phyloP scores from a whole-genome alignment of 805 yeast genomes.

The Cyberlindnera maritima region DNA sequence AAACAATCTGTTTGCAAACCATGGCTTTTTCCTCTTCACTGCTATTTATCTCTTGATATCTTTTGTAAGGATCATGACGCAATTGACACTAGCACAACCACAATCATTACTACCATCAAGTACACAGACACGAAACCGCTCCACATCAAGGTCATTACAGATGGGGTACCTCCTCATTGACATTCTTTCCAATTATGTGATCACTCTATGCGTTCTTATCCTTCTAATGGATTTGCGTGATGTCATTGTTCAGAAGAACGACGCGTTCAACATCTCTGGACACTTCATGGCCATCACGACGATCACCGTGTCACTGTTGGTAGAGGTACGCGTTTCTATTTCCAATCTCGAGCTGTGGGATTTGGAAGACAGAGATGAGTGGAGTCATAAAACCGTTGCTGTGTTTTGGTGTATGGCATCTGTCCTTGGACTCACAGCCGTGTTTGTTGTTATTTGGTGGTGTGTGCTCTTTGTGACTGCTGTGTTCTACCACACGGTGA shows the following conservation, averaged over 20 bases:
- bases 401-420: not conserved
- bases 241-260: not conserved
- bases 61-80: constrained; percentile 3
- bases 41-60: constrained; percentile 10
- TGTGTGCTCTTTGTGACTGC: constrained; percentile 14
- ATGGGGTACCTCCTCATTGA: not conserved
- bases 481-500: constrained; percentile 14
- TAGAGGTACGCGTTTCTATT: constrained; percentile 3
- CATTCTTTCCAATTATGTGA: not conserved
- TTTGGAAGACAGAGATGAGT: not conserved
- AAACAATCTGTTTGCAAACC: constrained; percentile 19
- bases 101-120: constrained; percentile 6
- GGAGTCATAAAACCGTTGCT: not conserved
- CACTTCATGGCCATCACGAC: constrained; percentile 17
- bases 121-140: not conserved
- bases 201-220: not conserved
- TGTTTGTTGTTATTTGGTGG: constrained; percentile 13
- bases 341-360: not conserved
- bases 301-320: constrained; percentile 3
- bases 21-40: constrained; percentile 16
- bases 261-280: constrained; percentile 12
- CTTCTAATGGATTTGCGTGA: not conserved
- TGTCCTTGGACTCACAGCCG: not conserved
- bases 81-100: constrained; percentile 4
- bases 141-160: not conserved